Base-by-base conservation (phyloP, 768 basidiomycete genomes). In the Amanita fuliginea region DNA sequence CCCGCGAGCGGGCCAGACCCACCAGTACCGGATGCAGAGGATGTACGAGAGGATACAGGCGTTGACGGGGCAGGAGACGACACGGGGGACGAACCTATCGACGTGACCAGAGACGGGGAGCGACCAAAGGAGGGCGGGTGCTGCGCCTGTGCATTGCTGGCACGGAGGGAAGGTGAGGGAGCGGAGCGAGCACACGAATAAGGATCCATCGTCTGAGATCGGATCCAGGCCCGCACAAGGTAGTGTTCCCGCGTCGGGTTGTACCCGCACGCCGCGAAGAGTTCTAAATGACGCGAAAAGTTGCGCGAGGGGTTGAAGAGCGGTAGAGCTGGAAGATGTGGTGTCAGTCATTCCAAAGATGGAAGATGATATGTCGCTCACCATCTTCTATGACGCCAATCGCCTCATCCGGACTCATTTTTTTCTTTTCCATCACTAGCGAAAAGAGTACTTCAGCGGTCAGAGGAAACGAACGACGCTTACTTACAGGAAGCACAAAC, bases 401-500 rank as follows among this genome's bases (percentile, higher is more conserved):
- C 10, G 75, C 77, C 34, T 71, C 67, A 19, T 63, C 59, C 3
- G 66, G 60, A 14, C 70, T 64, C 36, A 71, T 51, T 6, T 62
- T 60, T 22, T 64, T 66, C 10, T 67, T 59, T 19, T 52, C 52
- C 77, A 80, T 81, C 28, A 80, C 79, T 80, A 13, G 13, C 32
- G 4, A 32, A 13, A 32, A 32, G 32, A 32, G 13, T 13, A 30
- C 0, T 10, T 16, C 14, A 47, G 53, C 51, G 18, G 51, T n/a
- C 39, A 10, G 11, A 22, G 44, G 32, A n/a, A 10, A 13, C 6
- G 16, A 22, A 11, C 10, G 18, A 11, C 11, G 22, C 10, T n/a
- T n/a, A 66, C 77, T 59, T 56, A 79, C 78, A 57, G 59, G 73
- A 78, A 32, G 77, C 76, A 51, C 71, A 77, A 30, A 66, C 73